Evolutionary conservation across 352 stramenopile genomes (phyloP).

Genomic region (Pythium pyrilobum): DNA sequence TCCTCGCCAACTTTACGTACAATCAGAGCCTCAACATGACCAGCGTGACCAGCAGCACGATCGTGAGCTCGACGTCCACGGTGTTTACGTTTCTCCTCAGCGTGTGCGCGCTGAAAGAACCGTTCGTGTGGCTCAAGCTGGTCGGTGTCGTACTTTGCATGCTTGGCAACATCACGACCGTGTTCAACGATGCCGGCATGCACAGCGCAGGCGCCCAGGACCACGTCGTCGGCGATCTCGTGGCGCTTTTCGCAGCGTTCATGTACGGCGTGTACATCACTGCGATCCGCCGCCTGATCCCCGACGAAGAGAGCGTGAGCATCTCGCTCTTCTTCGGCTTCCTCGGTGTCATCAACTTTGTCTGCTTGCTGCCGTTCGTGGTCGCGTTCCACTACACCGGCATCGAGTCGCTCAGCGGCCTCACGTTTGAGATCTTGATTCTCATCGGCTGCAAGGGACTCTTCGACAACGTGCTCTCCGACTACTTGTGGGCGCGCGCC

Average conservation of each 20-base stretch:
- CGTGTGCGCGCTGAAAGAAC: conserved; percentile 72
- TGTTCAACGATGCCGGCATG: conserved; percentile 59
- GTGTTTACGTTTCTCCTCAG: conserved; percentile 93
- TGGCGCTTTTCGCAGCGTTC: conserved; percentile 73
- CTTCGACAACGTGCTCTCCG: conserved; percentile 93
- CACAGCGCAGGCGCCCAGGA: conserved; percentile 21
- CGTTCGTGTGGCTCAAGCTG: conserved; percentile 77
- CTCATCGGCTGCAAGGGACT: conserved; percentile 88
- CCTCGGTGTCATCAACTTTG: conserved; percentile 88
- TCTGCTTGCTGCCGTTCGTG: conserved; percentile 70
- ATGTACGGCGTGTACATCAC: conserved; percentile 95
- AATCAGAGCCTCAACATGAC: conserved; percentile 90
- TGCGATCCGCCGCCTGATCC: conserved; percentile 64
- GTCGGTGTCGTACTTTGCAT: conserved; percentile 85
- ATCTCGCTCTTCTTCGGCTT: conserved; percentile 94
- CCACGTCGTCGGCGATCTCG: conserved; percentile 50
- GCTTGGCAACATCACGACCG: conserved; percentile 79
- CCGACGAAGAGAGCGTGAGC: conserved; percentile 84
- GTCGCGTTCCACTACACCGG: conserved; percentile 49
- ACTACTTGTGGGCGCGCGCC: conserved; percentile 94
- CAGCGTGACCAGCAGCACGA: conserved; percentile 93
- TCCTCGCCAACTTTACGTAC: conserved; percentile 93
- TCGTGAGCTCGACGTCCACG: conserved; percentile 91
- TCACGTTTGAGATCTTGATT: conserved; percentile 69
- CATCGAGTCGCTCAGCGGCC: conserved; percentile 51